Evolutionary conservation across 1,284 basidiomycete genomes (phyloP).

Genomic region (Boletus sp.): DNA sequence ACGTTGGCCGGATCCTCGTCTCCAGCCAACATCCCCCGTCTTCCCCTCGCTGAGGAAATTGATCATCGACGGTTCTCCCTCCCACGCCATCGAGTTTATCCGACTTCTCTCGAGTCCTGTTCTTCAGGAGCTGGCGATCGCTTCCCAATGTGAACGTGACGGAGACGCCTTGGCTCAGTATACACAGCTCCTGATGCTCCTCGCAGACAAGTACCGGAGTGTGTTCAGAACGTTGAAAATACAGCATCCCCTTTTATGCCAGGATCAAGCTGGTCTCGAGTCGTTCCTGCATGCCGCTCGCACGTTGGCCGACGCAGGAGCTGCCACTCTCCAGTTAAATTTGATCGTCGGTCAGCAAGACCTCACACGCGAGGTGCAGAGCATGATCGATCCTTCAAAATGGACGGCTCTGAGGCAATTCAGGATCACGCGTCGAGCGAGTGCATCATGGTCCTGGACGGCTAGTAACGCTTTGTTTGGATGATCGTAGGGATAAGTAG

Average conservation of each 20-base stretch:
- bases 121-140: slow-evolving; percentile 21
- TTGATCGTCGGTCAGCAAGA: slow-evolving; percentile 19
- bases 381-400: slow-evolving; percentile 23
- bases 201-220: slow-evolving; percentile 22
- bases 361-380: slow-evolving; percentile 20
- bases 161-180: slow-evolving; percentile 13
- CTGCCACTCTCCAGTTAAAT: slow-evolving; percentile 17
- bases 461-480: slow-evolving; percentile 7
- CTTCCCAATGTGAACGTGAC: slow-evolving; percentile 19
- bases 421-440: slow-evolving; percentile 14
- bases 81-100: slow-evolving; percentile 25
- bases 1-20: slow-evolving; percentile 23
- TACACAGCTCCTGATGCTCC: slow-evolving; percentile 18
- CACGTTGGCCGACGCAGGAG: slow-evolving; percentile 15
- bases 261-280: slow-evolving; percentile 15
- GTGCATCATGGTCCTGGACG: slow-evolving; percentile 18
- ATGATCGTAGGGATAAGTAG: not conserved
- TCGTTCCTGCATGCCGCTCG: slow-evolving; percentile 20
- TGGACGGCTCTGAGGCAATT: slow-evolving; percentile 19
- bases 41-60: slow-evolving; percentile 25
- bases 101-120: slow-evolving; percentile 20
- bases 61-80: slow-evolving; percentile 19
- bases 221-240: slow-evolving; percentile 23
- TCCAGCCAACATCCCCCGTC: slow-evolving; percentile 22
- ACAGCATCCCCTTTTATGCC: slow-evolving; percentile 21